Base-by-base conservation (phyloP, 202 grass and related monocot genomes). In the Thinopyrum obtusiflorum region DNA sequence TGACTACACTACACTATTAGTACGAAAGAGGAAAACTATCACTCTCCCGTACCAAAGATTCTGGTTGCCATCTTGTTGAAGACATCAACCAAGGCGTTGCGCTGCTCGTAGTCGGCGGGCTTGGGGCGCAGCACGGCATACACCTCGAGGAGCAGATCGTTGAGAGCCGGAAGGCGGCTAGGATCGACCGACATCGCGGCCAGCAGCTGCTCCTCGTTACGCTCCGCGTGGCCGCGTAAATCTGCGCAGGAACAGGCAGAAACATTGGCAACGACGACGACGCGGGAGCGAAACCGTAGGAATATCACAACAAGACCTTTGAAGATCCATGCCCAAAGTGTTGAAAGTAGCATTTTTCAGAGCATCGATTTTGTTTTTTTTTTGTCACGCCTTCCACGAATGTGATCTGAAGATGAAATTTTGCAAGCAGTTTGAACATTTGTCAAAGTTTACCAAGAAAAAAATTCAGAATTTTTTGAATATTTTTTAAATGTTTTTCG, bases 71-170 rank as follows among this genome's bases (percentile, higher is more conserved):
- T 94, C 39, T 68, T 71, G 71, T 67, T 89, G 44, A 97, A 93
- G 71, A 85, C 83, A 66, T 71, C 75, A 81, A 97, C 74, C 66
- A 97, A 77, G 26, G 44, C 12, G 25, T 67, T 89, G 44, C 95
- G 86, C 33, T 95, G 83, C 11, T 92, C 80, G 70, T 97, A 97
- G 49, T 95, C 83, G 61, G 81, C 29, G 60, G 87, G 77, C 66
- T 90, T 92, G 18, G 95, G 95, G 3, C 75, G 87, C 65, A 94
- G 59, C 66, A 68, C 17, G 29, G 65, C 33, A 63, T 93, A 94
- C 8, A 92, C 84, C 79, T 95, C 80, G 13, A 95, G 59, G 83
- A 95, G 92, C 68, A 95, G 55, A 75, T 73, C 15, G 11, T 91
- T 80, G 17, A 97, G 82, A 76, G 46, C 61, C 7, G 46, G 60